Evolutionary conservation across 2,329 filamentous ascomycete species (phyloP).

Genomic region (Colletotrichum sp.): DNA sequence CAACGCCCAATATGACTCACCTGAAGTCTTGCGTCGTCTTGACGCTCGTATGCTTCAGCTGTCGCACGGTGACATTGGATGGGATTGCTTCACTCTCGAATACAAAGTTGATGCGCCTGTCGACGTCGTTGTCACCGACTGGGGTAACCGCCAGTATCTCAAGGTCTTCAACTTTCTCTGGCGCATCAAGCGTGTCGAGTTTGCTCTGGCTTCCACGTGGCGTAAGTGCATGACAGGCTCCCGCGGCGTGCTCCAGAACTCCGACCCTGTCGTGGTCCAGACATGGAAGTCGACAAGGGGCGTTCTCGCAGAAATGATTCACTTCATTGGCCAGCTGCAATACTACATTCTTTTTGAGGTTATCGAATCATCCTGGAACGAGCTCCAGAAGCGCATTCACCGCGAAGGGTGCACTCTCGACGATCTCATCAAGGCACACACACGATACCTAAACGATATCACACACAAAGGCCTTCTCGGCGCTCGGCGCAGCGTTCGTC

Average conservation of each 20-base stretch:
- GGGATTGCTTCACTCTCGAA: constrained; percentile 98
- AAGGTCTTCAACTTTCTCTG: constrained; percentile 99
- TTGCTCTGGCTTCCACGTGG: constrained; percentile 90
- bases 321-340: constrained; percentile 95
- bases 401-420: constrained; percentile 91
- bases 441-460: constrained; percentile 88
- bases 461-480: constrained; percentile 95
- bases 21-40: constrained; percentile 87
- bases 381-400: constrained; percentile 81
- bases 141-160: constrained; percentile 93
- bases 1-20: constrained; percentile 93
- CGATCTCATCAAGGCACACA: constrained; percentile 92
- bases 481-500: constrained; percentile 59
- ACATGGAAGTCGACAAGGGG: constrained; percentile 93
- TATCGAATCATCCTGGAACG: constrained; percentile 94
- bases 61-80: constrained; percentile 95
- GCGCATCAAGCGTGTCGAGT: constrained; percentile 97
- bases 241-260: constrained; percentile 83
- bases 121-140: constrained; percentile 95
- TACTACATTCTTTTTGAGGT: constrained; percentile 99
- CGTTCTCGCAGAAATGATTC: constrained; percentile 95
- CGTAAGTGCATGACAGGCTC: constrained; percentile 94
- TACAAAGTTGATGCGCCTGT: constrained; percentile 98
- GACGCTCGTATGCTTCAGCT: constrained; percentile 99
- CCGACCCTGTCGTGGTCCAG: constrained; percentile 70